Conservation (phyloP, 2,329 filamentous ascomycete genomes). For the Sporothrix protearum region DNA sequence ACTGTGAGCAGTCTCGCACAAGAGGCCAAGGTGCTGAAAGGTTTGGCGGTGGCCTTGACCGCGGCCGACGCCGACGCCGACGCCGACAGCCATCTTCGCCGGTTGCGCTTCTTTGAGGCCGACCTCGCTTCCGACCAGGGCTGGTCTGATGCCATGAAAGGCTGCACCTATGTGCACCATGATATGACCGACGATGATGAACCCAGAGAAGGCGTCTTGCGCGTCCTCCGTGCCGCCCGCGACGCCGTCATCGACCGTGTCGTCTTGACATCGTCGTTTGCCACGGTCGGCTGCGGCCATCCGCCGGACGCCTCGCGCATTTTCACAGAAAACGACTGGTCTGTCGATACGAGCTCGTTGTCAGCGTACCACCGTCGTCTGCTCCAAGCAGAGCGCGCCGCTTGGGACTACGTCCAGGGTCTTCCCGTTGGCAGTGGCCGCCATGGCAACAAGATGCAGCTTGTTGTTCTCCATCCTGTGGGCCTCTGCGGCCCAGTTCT, state of each 20-base stretch:
- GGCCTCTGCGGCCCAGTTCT: slow-evolving; percentile 2
- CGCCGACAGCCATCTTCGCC: slow-evolving; percentile 7
- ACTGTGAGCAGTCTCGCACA: slow-evolving; percentile 26
- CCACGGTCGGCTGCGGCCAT: slow-evolving; percentile 17
- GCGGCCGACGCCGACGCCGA: slow-evolving; percentile 12
- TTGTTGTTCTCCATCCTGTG: slow-evolving; percentile 35
- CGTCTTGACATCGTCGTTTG: slow-evolving; percentile 30
- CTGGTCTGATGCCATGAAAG: slow-evolving; percentile 33
- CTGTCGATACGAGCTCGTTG: slow-evolving; percentile 36
- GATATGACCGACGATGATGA: background rate
- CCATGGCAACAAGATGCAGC: slow-evolving; percentile 32
- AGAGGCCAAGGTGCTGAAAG: background rate
- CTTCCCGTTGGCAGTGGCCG: slow-evolving; percentile 40
- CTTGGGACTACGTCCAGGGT: slow-evolving; percentile 49
- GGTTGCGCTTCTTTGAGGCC: slow-evolving; percentile 33
- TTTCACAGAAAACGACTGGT: slow-evolving; percentile 50
- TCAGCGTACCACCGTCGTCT: slow-evolving; percentile 54
- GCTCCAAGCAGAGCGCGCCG: slow-evolving; percentile 50
- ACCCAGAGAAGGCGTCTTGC: slow-evolving; percentile 21
- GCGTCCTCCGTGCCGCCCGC: slow-evolving; percentile 30
- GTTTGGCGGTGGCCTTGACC: slow-evolving; percentile 1
- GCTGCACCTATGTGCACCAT: slow-evolving; percentile 35
- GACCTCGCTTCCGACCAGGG: slow-evolving; percentile 33
- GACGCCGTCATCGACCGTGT: slow-evolving; percentile 32
- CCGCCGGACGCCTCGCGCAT: slow-evolving; percentile 26